Conservation (phyloP, 2,329 filamentous ascomycete species). For the Curvularia spicifera region DNA sequence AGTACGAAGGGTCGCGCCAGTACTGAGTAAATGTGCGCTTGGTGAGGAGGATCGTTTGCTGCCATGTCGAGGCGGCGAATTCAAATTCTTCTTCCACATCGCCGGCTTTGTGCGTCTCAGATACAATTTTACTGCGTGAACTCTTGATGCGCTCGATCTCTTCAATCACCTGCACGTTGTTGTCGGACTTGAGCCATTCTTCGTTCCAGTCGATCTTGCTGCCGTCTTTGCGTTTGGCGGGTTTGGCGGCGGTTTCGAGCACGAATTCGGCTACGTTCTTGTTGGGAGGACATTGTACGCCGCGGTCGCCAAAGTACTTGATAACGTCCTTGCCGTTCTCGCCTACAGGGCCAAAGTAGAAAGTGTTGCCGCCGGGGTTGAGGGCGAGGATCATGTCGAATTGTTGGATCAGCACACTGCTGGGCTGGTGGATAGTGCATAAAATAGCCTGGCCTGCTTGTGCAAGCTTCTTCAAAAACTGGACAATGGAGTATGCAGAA, state of each 20-base stretch:
- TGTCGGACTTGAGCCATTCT: constrained; percentile 71
- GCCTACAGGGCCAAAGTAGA: constrained; percentile 76
- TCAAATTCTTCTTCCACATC: constrained; percentile 53
- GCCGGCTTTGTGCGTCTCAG: constrained; percentile 18
- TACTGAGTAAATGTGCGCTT: constrained; percentile 74
- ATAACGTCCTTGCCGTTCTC: constrained; percentile 69
- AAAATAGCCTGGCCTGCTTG: constrained; percentile 73
- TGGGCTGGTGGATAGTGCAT: constrained; percentile 77
- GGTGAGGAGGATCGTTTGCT: constrained; percentile 71
- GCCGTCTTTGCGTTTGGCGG: constrained; percentile 60
- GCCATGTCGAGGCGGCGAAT: constrained; percentile 69
- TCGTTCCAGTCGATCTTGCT: constrained; percentile 73
- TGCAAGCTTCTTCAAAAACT: constrained; percentile 71
- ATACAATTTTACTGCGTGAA: constrained; percentile 60
- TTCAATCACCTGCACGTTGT: constrained; percentile 64
- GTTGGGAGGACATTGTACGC: constrained; percentile 68
- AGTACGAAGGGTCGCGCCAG: constrained; percentile 77
- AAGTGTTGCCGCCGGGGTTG: constrained; percentile 71
- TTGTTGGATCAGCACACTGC: constrained; percentile 70
- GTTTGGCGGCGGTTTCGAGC: constrained; percentile 68
- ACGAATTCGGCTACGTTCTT: constrained; percentile 73
- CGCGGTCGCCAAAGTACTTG: constrained; percentile 71
- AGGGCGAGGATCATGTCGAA: constrained; percentile 77
- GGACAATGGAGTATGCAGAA: constrained; percentile 70
- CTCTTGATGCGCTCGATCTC: constrained; percentile 71